A percentile compares a stretch with the other conserved stretches of the same genome.
phyloP scores from a whole-genome alignment of 2,329 filamentous ascomycete species.

The Epichloe elymi region DNA sequence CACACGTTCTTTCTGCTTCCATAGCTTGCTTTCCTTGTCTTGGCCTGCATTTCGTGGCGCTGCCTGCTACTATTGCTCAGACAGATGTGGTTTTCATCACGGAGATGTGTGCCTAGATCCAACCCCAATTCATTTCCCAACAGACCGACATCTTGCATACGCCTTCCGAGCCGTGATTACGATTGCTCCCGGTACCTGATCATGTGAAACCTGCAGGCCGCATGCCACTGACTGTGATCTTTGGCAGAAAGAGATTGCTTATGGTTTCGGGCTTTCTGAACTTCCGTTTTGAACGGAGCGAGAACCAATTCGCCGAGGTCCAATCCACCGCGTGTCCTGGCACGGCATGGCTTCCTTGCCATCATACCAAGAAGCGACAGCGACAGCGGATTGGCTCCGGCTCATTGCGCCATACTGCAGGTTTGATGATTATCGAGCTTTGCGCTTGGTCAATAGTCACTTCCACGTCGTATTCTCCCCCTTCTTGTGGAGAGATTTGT shows the following conservation, averaged over 20 bases:
- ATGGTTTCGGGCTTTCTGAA: background rate
- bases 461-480: conserved; percentile 40
- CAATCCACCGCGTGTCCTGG: background rate
- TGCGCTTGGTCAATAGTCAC: conserved; percentile 34
- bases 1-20: conserved; percentile 1
- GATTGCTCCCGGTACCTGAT: background rate
- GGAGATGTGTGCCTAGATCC: background rate
- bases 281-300: background rate
- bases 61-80: background rate
- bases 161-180: background rate
- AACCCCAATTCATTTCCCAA: background rate
- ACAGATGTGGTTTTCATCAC: background rate
- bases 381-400: conserved; percentile 33
- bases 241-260: too few relatives aligned
- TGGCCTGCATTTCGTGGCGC: background rate
- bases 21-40: background rate
- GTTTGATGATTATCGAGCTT: conserved; percentile 26
- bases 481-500: conserved; percentile 38
- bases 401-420: conserved; percentile 33
- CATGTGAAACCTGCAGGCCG: background rate
- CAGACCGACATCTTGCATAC: background rate
- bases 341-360: conserved; percentile 24
- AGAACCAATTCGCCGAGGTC: background rate
- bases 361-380: conserved; percentile 39
- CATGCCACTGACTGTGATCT: too few relatives aligned